phyloP scores from a whole-genome alignment of 495 filamentous ascomycete genomes.

The Amniculicola lignicola region DNA sequence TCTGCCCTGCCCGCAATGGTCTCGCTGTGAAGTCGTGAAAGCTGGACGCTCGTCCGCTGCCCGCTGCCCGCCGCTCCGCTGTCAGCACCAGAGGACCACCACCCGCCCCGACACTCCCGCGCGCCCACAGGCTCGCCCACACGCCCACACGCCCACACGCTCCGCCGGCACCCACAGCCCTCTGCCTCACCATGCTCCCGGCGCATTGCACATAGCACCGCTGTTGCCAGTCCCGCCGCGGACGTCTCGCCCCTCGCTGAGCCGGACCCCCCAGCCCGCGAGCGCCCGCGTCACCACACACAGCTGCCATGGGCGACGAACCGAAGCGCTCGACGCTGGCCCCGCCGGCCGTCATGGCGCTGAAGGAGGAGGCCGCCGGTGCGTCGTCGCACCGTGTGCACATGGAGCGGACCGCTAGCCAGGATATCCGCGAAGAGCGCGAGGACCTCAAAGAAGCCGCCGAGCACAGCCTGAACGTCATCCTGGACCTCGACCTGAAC shows the following conservation, averaged over 20 bases:
- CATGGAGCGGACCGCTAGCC: slow-evolving; percentile 60
- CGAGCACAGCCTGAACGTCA: slow-evolving; percentile 93
- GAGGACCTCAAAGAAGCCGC: slow-evolving; percentile 93
- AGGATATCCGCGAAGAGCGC: slow-evolving; percentile 72
- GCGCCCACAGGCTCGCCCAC: neutral
- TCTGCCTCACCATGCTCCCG: slow-evolving; percentile 27
- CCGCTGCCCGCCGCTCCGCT: slow-evolving; percentile 2
- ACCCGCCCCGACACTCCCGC: too few species aligned
- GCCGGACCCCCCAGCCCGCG: neutral
- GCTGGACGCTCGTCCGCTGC: slow-evolving; percentile 23
- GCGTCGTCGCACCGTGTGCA: slow-evolving; percentile 45
- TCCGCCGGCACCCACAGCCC: neutral
- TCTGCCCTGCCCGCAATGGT: slow-evolving; percentile 22
- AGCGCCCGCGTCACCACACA: slow-evolving; percentile 10
- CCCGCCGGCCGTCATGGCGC: slow-evolving; percentile 47
- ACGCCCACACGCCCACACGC: slow-evolving; percentile 1
- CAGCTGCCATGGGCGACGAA: slow-evolving; percentile 28
- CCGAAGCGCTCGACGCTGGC: slow-evolving; percentile 28
- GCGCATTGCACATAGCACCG: slow-evolving; percentile 23
- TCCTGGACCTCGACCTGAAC: slow-evolving; percentile 86
- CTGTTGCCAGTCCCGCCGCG: slow-evolving; percentile 15
- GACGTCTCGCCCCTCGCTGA: slow-evolving; percentile 7
- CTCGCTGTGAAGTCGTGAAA: slow-evolving; percentile 15
- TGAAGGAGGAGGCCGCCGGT: slow-evolving; percentile 53
- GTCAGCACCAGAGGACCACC: slow-evolving; percentile 8